phyloP scores from a whole-genome alignment of 2,329 filamentous ascomycete genomes.

The Ilyonectria destructans region DNA sequence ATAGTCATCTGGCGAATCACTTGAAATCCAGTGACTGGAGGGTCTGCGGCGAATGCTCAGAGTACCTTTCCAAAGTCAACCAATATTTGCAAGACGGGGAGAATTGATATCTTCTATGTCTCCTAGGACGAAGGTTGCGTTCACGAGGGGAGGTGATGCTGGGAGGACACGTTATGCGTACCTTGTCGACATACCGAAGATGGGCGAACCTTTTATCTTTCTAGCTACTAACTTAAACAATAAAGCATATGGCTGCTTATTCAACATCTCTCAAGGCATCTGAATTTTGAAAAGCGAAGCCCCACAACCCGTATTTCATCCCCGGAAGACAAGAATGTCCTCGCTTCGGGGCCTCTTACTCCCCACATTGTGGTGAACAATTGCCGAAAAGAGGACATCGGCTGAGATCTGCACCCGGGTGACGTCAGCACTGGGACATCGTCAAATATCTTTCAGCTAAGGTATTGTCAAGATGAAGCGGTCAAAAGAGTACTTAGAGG shows the following conservation, averaged over 20 bases:
- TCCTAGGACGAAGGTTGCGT: background rate
- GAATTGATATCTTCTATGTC: background rate
- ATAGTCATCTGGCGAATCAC: background rate
- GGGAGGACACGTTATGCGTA: too few species aligned
- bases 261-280: background rate
- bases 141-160: background rate
- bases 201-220: background rate
- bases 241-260: background rate
- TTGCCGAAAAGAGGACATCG: background rate
- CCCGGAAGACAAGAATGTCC: background rate
- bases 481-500: too few species aligned
- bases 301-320: background rate
- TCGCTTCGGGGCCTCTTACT: background rate
- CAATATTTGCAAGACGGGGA: too few species aligned
- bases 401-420: background rate
- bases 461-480: background rate
- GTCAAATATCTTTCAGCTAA: background rate
- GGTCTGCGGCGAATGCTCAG: background rate
- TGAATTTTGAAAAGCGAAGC: background rate
- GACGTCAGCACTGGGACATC: background rate
- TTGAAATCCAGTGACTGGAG: background rate
- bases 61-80: background rate
- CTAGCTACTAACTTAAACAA: background rate
- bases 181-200: background rate
- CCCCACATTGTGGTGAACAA: background rate